Conservation (phyloP, 2,329 filamentous ascomycete genomes). For the Penicillium sp. region DNA sequence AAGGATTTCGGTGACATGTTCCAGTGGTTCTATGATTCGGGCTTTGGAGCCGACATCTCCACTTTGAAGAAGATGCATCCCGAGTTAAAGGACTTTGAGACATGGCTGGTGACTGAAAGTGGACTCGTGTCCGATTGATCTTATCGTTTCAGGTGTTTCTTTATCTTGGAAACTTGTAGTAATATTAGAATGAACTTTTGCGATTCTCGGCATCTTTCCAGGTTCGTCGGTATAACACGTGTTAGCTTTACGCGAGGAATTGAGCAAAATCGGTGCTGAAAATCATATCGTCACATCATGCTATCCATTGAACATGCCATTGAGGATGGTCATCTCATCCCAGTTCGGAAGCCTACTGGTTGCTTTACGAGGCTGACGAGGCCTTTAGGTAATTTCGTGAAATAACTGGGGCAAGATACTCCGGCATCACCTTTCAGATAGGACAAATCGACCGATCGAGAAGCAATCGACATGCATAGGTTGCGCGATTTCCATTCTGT, state of each 20-base stretch:
- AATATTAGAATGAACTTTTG: not conserved
- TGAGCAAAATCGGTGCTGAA: too few species aligned
- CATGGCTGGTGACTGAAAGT: slow-evolving; percentile 52
- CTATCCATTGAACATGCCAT: not conserved
- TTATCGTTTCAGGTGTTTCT: not conserved
- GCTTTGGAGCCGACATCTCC: slow-evolving; percentile 49
- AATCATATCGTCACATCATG: not conserved
- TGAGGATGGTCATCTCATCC: not conserved
- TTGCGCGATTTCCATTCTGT: not conserved
- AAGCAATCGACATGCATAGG: not conserved
- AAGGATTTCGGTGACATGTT: slow-evolving; percentile 51
- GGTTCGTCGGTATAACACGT: too few species aligned
- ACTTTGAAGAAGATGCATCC: slow-evolving; percentile 46
- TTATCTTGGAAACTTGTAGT: not conserved
- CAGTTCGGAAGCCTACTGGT: not conserved
- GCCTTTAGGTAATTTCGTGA: not conserved
- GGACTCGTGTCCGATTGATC: slow-evolving; percentile 26
- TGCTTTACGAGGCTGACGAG: not conserved
- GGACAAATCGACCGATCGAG: not conserved
- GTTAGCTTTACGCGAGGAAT: too few species aligned
- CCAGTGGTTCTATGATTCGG: slow-evolving; percentile 52
- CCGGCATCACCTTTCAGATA: not conserved
- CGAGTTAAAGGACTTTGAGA: slow-evolving; percentile 48
- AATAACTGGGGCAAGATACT: not conserved
- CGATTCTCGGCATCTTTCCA: not conserved